These are phyloP conservation scores for Microbotryum silenes-acaulis DNA, from an alignment of 1,284 basidiomycete species.

Conservation along the genomic window DNA sequence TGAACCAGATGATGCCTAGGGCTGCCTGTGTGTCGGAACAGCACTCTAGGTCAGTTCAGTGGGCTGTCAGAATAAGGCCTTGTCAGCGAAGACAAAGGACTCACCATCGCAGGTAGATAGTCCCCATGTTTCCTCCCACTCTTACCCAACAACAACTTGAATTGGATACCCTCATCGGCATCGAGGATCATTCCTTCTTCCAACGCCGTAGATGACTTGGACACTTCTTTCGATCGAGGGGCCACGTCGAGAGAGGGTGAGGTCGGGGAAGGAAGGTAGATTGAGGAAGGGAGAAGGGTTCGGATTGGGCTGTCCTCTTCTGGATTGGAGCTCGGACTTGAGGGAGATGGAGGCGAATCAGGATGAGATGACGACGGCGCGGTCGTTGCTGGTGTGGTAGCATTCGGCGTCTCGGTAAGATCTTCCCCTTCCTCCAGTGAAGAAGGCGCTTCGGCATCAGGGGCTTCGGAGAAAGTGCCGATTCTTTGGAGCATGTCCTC, in stretches of 20 bases:
- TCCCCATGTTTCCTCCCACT: slow-evolving; percentile 37
- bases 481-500: background rate
- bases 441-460: background rate
- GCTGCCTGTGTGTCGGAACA: slow-evolving; percentile 18
- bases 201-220: background rate
- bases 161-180: slow-evolving; percentile 38
- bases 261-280: too few species aligned
- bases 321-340: background rate
- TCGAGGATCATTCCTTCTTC: slow-evolving; percentile 27
- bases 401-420: background rate
- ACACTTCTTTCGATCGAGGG: background rate
- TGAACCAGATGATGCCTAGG: slow-evolving; percentile 40
- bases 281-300: background rate
- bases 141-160: slow-evolving; percentile 38
- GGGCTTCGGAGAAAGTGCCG: background rate
- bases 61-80: too few species aligned
- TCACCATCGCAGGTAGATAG: slow-evolving; percentile 35
- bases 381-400: background rate
- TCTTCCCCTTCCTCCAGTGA: background rate
- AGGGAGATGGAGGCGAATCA: background rate
- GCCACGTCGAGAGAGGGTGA: background rate
- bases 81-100: background rate
- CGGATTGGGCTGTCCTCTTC: background rate
- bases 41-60: background rate
- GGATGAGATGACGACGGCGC: background rate